Evolutionary conservation across 2,329 filamentous ascomycete species (phyloP).

Genomic region (Calonectria pseudoreteaudii): DNA sequence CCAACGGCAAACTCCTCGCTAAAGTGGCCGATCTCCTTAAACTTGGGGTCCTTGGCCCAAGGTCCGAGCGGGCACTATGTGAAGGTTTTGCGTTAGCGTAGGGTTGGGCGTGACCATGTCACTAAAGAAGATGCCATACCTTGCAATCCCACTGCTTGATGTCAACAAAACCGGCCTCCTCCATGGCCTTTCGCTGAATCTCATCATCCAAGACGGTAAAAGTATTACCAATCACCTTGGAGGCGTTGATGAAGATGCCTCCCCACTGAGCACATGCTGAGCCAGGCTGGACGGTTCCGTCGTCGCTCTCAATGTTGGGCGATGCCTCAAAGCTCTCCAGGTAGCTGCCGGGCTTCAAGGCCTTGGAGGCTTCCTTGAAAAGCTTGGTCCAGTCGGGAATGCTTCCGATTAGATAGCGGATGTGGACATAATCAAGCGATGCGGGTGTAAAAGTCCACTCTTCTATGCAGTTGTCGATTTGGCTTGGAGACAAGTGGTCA

Average conservation of each 20-base stretch:
- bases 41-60: conserved; percentile 35
- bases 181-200: conserved; percentile 31
- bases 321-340: conserved; percentile 42
- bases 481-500: conserved; percentile 23
- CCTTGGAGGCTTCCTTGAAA: conserved; percentile 59
- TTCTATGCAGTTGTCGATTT: conserved; percentile 71
- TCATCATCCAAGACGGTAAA: conserved; percentile 37
- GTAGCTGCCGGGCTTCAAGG: conserved; percentile 64
- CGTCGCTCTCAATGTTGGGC: conserved; percentile 37
- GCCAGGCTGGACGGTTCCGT: conserved; percentile 39
- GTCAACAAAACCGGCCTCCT: conserved; percentile 40
- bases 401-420: conserved; percentile 61
- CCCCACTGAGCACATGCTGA: conserved; percentile 37
- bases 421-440: conserved; percentile 69
- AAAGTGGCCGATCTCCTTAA: conserved; percentile 42
- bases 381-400: conserved; percentile 65
- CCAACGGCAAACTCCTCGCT: conserved; percentile 19
- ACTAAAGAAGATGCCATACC: conserved; percentile 5
- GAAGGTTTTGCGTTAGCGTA: neutral
- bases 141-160: conserved; percentile 37
- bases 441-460: conserved; percentile 59
- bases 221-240: conserved; percentile 38
- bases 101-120: neutral
- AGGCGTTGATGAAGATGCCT: conserved; percentile 33
- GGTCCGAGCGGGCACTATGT: conserved; percentile 25